phyloP scores from a whole-genome alignment of 169 alveolate genomes.

The Babesia sp. region DNA sequence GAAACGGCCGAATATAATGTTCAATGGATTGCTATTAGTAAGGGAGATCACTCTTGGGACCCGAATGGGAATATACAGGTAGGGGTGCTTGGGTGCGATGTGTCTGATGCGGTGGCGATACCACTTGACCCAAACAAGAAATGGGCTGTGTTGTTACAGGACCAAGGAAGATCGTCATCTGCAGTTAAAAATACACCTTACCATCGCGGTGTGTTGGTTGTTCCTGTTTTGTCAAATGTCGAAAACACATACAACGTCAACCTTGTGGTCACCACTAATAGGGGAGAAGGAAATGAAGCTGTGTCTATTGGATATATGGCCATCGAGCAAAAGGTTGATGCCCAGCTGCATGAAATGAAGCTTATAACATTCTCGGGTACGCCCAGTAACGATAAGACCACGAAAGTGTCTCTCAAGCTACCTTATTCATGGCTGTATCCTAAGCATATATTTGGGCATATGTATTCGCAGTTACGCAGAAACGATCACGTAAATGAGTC shows the following conservation, averaged over 20 bases:
- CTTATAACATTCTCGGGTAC: neutral
- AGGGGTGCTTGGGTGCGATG: neutral
- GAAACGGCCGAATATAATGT: neutral
- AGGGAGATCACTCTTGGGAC: slow-evolving; percentile 52
- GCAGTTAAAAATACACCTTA: too few species aligned
- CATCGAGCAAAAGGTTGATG: neutral
- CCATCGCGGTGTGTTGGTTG: too few species aligned
- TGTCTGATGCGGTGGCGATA: neutral
- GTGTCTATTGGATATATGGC: slow-evolving; percentile 50
- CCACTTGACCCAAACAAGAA: slow-evolving; percentile 50
- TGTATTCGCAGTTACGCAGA: neutral
- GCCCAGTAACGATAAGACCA: neutral
- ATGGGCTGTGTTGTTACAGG: slow-evolving; percentile 47
- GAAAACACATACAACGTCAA: neutral
- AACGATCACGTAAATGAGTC: neutral
- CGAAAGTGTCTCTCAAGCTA: neutral
- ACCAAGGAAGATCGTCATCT: slow-evolving; percentile 3
- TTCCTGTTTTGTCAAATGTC: neutral
- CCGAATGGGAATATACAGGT: slow-evolving; percentile 3
- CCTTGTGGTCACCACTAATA: neutral
- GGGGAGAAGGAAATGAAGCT: neutral
- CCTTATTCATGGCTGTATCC: slow-evolving; percentile 38
- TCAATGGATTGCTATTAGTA: slow-evolving; percentile 40
- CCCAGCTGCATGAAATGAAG: neutral
- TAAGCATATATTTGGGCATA: neutral